Evolutionary conservation across 129 eudicot genomes (phyloP).

Genomic region (Artemisia argyi): DNA sequence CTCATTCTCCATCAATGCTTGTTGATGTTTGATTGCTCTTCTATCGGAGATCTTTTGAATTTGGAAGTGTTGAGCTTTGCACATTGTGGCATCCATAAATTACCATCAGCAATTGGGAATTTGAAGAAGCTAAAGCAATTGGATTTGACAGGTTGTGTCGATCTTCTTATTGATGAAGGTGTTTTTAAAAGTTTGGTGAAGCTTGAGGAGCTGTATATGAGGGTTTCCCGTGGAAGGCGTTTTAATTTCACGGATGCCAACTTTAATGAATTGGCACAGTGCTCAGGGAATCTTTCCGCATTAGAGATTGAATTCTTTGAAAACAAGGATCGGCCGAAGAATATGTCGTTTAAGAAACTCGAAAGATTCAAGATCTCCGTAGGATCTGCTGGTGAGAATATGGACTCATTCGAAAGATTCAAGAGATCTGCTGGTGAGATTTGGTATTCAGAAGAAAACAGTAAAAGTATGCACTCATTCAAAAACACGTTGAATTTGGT

Average conservation of each 20-base stretch:
- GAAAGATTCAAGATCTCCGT: background rate
- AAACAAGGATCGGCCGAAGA: background rate
- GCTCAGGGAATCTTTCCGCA: background rate
- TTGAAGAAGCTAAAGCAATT: background rate
- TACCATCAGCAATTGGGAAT: background rate
- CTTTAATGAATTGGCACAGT: background rate
- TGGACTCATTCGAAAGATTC: too few species aligned
- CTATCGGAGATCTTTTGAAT: background rate
- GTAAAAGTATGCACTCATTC: background rate
- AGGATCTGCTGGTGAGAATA: background rate
- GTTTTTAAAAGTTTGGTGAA: background rate
- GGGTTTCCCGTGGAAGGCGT: background rate
- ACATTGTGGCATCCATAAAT: too few species aligned
- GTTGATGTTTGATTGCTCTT: background rate
- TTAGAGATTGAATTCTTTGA: background rate
- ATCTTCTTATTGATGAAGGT: background rate
- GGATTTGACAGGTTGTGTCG: background rate
- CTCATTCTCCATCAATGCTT: background rate
- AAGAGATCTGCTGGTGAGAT: too few species aligned
- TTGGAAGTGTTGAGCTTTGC: constrained; percentile 3
- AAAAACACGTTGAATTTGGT: background rate
- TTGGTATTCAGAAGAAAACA: too few species aligned
- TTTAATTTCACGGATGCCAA: background rate
- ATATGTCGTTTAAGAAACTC: background rate
- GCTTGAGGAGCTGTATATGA: constrained; percentile 1